Conservation (phyloP, 371 early-diverging fungal species). For the Rhizopus stolonifer region DNA sequence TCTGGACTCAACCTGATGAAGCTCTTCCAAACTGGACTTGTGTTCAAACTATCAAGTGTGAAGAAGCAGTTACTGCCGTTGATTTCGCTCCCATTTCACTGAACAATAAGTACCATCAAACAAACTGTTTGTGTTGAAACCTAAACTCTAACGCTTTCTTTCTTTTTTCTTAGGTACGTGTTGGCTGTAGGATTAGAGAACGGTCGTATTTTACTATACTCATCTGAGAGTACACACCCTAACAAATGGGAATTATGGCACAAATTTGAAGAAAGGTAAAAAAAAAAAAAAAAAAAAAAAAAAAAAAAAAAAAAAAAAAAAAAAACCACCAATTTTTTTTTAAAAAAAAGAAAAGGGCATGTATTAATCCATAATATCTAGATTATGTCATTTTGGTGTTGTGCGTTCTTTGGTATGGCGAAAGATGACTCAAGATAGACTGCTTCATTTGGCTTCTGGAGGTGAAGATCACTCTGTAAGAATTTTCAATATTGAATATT, state of each 20-base stretch:
- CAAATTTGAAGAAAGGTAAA: constrained; percentile 51
- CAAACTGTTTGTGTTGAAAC: no score
- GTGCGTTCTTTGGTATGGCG: constrained; percentile 72
- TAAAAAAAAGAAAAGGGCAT: no score
- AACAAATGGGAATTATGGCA: constrained; percentile 46
- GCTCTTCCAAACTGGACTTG: constrained; percentile 30
- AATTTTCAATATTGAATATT: constrained; percentile 54
- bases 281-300: not conserved
- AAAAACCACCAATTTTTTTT: no score
- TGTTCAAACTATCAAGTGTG: constrained; percentile 63
- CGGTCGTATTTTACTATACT: constrained; percentile 66
- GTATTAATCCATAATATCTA: constrained; percentile 17
- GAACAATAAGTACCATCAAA: constrained; percentile 33
- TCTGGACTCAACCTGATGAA: constrained; percentile 58
- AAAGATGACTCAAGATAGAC: constrained; percentile 8
- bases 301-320: constrained; percentile 3
- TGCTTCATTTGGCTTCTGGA: constrained; percentile 64
- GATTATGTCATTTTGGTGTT: constrained; percentile 61
- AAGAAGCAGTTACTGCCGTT: constrained; percentile 79
- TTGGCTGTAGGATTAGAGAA: constrained; percentile 85
- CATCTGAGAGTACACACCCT: constrained; percentile 17
- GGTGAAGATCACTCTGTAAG: constrained; percentile 79
- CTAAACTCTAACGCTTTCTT: no score
- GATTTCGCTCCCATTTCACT: constrained; percentile 64
- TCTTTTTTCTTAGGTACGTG: constrained; percentile 51